A percentile compares a stretch with the other conserved stretches of the same genome.
phyloP scores from a whole-genome alignment of 805 yeast species.

The Nakazawaea ernobii region DNA sequence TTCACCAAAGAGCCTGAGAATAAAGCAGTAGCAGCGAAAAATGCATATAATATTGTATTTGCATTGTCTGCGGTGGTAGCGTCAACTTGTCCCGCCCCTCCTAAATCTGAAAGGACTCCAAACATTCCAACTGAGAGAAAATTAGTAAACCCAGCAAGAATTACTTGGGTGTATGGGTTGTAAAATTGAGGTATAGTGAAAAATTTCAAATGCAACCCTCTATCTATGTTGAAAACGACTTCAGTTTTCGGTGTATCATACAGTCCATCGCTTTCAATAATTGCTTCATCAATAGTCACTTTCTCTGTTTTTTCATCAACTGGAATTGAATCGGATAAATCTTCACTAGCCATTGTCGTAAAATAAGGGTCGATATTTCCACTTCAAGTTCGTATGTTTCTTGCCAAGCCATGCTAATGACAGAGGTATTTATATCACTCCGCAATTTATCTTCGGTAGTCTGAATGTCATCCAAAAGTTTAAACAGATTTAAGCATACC shows the following conservation, averaged over 20 bases:
- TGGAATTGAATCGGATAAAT: no score
- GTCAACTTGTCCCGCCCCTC: constrained; percentile 6
- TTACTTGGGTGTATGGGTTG: constrained; percentile 12
- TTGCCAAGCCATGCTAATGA: no score
- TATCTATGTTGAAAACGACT: constrained; percentile 1
- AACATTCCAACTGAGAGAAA: constrained; percentile 12
- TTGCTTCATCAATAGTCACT: no score
- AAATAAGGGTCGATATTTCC: no score
- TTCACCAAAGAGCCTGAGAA: constrained; percentile 10
- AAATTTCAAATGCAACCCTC: background rate
- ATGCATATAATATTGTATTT: constrained; percentile 4
- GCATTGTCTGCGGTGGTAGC: constrained; percentile 7
- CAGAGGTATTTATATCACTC: no score
- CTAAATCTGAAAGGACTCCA: constrained; percentile 1
- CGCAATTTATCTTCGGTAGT: no score
- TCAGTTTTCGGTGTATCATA: background rate
- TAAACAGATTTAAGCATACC: no score
- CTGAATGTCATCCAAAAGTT: no score
- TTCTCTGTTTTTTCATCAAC: no score
- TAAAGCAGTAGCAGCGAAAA: constrained; percentile 6
- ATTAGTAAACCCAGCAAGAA: constrained; percentile 15
- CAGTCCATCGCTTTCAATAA: no score
- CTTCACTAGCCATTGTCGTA: no score
- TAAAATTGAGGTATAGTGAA: constrained; percentile 4
- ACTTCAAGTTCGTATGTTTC: no score